Base-by-base conservation (phyloP, 305 asterid genomes). In the Petunia hybrid region DNA sequence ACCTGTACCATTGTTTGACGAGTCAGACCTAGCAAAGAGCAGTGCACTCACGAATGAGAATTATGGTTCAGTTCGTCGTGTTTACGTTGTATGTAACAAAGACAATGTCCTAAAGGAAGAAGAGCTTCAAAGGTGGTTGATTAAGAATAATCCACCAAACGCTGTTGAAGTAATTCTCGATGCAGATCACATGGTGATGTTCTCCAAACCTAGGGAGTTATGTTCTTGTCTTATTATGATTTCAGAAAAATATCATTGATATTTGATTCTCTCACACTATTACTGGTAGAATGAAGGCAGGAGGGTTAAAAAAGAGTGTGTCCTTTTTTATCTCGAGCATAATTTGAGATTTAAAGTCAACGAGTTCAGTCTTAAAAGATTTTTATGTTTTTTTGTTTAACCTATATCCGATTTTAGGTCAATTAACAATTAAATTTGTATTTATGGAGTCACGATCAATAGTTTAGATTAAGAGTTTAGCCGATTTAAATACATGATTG, bases 141-240 rank as follows among this genome's bases (percentile, higher is more conserved):
- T 87, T 76, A 74, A 81, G 22, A 84, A 81, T 5, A 90, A 81
- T 85, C 89, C 89, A 4, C 41, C 84, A 1, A 80, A 82, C 42
- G 92, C 84, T 69, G 87, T 86, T 22, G 80, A 80, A 46, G 6
- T 71, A 43, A 87, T 90, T 43, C 31, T 3, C 57, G 78, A 85
- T 41, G 83, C 92, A 8, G 91, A 87, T 84, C 91, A 88, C 70
- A 86, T 90, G 92, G 83, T 76, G 53, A 89, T 89, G 90, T 80
- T 90, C 55, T 89, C 90, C 10, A 86, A 83, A 79, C 65, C 89
- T 40, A 67, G 8, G 5, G 84, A 87, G 22, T 9, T 89, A 16
- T 85, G 85, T 48, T 70, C 42, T 56, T 81, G 48, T 61, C 79
- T 89, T 13, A 80, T 64, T 55, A 68, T 12, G 56, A 56, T 80